These are phyloP conservation scores for Allantophomopsis cytisporea DNA, from an alignment of 2,329 filamentous ascomycete genomes.

Conservation along the genomic window DNA sequence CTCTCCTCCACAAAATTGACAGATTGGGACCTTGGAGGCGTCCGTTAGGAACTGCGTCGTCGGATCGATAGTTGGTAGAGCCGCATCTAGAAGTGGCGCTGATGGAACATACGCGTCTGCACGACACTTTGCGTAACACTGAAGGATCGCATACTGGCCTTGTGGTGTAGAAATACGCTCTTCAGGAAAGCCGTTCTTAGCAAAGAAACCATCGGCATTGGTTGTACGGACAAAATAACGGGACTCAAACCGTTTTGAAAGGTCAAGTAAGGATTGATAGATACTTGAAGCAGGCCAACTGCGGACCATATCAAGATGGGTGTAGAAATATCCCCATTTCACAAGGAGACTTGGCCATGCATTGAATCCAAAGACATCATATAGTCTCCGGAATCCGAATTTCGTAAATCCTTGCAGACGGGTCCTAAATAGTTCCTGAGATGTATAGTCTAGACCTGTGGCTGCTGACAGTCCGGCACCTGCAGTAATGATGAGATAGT, in stretches of 20 bases:
- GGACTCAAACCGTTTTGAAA: slow-evolving; percentile 7
- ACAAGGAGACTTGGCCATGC: slow-evolving; percentile 15
- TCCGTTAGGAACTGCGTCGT: slow-evolving; percentile 8
- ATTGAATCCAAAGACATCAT: slow-evolving; percentile 19
- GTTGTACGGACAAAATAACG: slow-evolving; percentile 17
- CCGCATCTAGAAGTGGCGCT: too few relatives aligned
- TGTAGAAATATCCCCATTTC: slow-evolving; percentile 21
- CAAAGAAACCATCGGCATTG: slow-evolving; percentile 20
- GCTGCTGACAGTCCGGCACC: slow-evolving; percentile 21
- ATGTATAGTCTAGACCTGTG: slow-evolving; percentile 20
- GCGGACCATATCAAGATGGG: slow-evolving; percentile 15
- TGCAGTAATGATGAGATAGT: slow-evolving; percentile 16
- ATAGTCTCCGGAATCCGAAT: slow-evolving; percentile 16
- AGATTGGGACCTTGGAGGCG: slow-evolving; percentile 10
- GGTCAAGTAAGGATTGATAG: slow-evolving; percentile 8
- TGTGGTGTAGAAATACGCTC: slow-evolving; percentile 17
- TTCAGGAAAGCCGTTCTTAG: slow-evolving; percentile 13
- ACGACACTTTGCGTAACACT: slow-evolving; percentile 17
- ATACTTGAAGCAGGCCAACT: slow-evolving; percentile 13
- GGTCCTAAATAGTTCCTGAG: slow-evolving; percentile 14
- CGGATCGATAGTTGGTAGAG: too few relatives aligned
- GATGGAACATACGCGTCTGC: slow-evolving; percentile 5
- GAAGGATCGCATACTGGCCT: slow-evolving; percentile 16
- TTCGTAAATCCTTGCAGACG: slow-evolving; percentile 17
- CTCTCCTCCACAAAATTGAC: slow-evolving; percentile 12